A percentile compares a stretch with the other conserved stretches of the same genome.
Evolutionary conservation across 306 rosid species (phyloP).

Genomic region (Carpinus viminea): DNA sequence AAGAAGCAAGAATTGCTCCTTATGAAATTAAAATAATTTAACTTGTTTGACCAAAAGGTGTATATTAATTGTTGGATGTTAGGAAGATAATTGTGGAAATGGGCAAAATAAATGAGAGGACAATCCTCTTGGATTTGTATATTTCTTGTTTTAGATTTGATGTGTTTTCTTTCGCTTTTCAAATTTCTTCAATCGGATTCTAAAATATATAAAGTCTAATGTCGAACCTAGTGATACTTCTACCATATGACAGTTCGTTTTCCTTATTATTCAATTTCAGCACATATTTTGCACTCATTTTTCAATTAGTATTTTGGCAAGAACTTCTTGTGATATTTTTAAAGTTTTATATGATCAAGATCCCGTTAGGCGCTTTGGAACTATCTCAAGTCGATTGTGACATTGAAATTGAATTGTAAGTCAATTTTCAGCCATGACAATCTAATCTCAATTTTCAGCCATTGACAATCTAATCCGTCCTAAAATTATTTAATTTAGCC

Average conservation of each 20-base stretch:
- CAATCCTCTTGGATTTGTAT: background rate
- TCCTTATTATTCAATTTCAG: conserved; percentile 18
- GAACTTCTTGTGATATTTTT: conserved; percentile 87
- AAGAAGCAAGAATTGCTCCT: conserved; percentile 1
- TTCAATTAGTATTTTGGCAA: conserved; percentile 53
- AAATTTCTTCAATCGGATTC: conserved; percentile 95
- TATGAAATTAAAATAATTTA: background rate
- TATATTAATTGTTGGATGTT: background rate
- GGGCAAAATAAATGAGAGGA: background rate
- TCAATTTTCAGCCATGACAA: conserved; percentile 5
- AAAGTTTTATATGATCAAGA: conserved; percentile 90
- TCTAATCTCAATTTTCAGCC: conserved; percentile 12
- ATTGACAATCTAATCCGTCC: conserved; percentile 4
- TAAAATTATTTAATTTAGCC: conserved; percentile 21
- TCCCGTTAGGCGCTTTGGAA: conserved; percentile 85
- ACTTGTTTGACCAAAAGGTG: background rate
- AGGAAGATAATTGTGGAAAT: background rate
- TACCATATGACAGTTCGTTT: conserved; percentile 63
- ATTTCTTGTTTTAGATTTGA: conserved; percentile 15
- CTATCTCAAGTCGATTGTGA: conserved; percentile 55
- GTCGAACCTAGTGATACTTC: conserved; percentile 96
- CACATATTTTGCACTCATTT: conserved; percentile 29
- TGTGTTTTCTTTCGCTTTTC: conserved; percentile 62
- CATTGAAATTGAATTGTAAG: conserved; percentile 82
- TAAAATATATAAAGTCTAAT: conserved; percentile 83